Conservation (phyloP, 1,139 yeast genomes). For the Pneumocystis oryctolagi region DNA sequence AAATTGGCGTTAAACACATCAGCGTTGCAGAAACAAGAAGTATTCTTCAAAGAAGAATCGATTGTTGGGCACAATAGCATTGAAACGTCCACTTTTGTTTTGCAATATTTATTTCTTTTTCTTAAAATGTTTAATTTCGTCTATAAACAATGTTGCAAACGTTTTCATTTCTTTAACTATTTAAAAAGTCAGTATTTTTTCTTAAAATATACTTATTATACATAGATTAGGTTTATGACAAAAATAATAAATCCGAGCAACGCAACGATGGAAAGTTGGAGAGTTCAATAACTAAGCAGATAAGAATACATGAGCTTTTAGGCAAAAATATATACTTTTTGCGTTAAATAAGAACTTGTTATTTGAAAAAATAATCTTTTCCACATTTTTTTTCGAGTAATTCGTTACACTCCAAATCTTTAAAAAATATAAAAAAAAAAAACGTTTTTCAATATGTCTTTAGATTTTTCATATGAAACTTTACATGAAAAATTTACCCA, state of each 20-base stretch:
- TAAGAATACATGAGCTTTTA: neutral
- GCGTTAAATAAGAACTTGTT: neutral
- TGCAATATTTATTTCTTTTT: neutral
- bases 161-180: neutral
- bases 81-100: neutral
- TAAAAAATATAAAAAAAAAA: neutral
- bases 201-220: neutral
- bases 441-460: neutral
- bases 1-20: neutral
- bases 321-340: neutral
- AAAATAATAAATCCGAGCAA: neutral
- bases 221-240: neutral
- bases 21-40: neutral
- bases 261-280: neutral
- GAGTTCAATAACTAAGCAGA: neutral
- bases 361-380: neutral
- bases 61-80: neutral
- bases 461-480: neutral
- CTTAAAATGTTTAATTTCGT: neutral
- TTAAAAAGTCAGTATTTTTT: neutral
- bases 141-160: neutral
- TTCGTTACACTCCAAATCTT: neutral
- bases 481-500: neutral
- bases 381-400: neutral
- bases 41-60: neutral